Conservation (phyloP, 495 filamentous ascomycete species). For the Penicillium ucsense region DNA sequence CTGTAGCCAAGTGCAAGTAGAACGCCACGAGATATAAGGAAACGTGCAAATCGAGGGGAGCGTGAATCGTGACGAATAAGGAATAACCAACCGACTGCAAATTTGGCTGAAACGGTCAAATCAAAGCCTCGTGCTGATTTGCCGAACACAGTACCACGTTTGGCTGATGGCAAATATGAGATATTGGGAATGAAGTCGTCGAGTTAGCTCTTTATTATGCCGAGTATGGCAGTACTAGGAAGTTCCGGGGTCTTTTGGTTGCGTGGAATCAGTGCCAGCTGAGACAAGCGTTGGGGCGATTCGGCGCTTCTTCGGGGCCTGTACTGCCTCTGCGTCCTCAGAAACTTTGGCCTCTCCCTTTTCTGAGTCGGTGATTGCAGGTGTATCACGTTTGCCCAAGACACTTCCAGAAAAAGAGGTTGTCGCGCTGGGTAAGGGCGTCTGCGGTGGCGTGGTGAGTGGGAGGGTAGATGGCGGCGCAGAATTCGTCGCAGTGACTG, state of each 20-base stretch:
- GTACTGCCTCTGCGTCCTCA: constrained; percentile 22
- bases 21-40: neutral
- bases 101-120: neutral
- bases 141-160: too few relatives aligned
- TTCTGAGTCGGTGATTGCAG: constrained; percentile 36
- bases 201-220: too few relatives aligned
- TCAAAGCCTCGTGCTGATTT: too few relatives aligned
- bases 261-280: constrained; percentile 11
- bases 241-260: constrained; percentile 11
- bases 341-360: constrained; percentile 52
- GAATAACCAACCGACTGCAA: neutral
- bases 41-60: neutral
- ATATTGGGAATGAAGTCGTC: too few relatives aligned
- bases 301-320: constrained; percentile 60
- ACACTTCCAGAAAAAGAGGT: constrained; percentile 34
- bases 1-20: too few relatives aligned
- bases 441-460: constrained; percentile 73
- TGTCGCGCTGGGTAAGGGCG: constrained; percentile 45
- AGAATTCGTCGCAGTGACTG: constrained; percentile 60
- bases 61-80: constrained; percentile 1
- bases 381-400: constrained; percentile 48
- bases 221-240: neutral
- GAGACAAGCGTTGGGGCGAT: constrained; percentile 66
- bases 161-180: too few relatives aligned
- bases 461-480: constrained; percentile 45